Base-by-base conservation (phyloP, 2,329 filamentous ascomycete genomes). In the Mycocentrospora acerina region DNA sequence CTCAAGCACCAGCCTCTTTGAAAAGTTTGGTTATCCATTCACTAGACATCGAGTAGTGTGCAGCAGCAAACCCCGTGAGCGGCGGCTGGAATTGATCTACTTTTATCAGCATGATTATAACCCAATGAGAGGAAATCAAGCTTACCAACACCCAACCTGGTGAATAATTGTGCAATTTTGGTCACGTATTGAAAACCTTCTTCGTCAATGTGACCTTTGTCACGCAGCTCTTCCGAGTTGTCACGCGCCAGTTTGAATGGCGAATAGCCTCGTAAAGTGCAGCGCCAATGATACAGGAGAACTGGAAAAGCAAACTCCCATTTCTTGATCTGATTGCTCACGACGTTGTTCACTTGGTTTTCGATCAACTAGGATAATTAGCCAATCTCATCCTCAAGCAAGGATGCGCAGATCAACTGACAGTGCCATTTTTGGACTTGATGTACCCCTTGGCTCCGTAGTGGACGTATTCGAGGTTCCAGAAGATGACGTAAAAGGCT, bases 401-500 rank as follows among this genome's bases (percentile, higher is more conserved):
- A 13, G 28, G 1, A 30, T 19, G 16, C 9, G 17, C 18, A 4
- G 6, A 14, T 13, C 8, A 2, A 57, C 63, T 61, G 43, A 66
- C 64, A 3, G 63, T 67, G 17, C 59, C 57, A 30, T 56, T 60
- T 24, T 67, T 67, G 1, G 60, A 60, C 24, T 48, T 53, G 29
- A 66, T 64, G 37, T 67, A 68, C 11, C 55, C 52, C 32, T 59
- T 48, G 4, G 63, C 64, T 16, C 62, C 56, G 7, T 50, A 48
- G 29, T 62, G 55, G 14, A 68, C 64, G 43, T 64, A 68, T 16
- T 65, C 60, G 8, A 68, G 55, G 29, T 67, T 66, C 54, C 54
- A 66, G 29, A 64, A 55, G 9, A 67, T 48, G 12, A 68, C 56
- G 37, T 64, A 66, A 11, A 66, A 59, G 5, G 62, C 52, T 29